Evolutionary conservation across 805 yeast genomes (phyloP).

Genomic region (Cyberlindnera xylosilytica): DNA sequence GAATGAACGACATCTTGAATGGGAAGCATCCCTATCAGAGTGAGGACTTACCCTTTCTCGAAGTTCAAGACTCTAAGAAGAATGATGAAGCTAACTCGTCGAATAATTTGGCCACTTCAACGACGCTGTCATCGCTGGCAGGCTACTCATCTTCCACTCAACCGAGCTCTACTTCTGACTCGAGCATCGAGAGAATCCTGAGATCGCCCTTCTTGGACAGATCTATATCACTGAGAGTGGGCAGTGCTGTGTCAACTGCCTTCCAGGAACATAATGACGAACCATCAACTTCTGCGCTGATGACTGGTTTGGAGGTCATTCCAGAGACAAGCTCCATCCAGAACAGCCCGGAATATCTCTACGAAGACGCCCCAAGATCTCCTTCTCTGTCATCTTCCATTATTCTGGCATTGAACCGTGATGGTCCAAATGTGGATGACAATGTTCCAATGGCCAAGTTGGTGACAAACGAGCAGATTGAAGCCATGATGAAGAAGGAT

Average conservation of each 20-base stretch:
- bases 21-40: slow-evolving; percentile 35
- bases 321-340: slow-evolving; percentile 1
- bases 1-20: slow-evolving; percentile 28
- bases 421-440: no score
- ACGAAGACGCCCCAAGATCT: neutral
- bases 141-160: no score
- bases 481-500: no score
- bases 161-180: slow-evolving; percentile 5
- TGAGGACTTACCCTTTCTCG: slow-evolving; percentile 16
- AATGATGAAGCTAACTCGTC: no score
- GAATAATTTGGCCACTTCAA: no score
- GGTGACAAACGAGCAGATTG: no score
- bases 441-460: no score
- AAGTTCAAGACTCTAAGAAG: neutral
- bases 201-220: slow-evolving; percentile 9
- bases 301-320: neutral
- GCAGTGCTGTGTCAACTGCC: neutral
- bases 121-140: no score
- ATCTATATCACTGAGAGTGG: neutral
- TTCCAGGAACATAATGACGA: slow-evolving; percentile 1
- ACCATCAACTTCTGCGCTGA: neutral
- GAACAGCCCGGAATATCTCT: neutral
- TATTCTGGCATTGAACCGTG: neutral
- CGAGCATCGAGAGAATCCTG: slow-evolving; percentile 14
- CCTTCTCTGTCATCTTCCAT: slow-evolving; percentile 5